These are phyloP conservation scores for Solanum hybrid DNA, from an alignment of 305 asterid species.

Conservation along the genomic window DNA sequence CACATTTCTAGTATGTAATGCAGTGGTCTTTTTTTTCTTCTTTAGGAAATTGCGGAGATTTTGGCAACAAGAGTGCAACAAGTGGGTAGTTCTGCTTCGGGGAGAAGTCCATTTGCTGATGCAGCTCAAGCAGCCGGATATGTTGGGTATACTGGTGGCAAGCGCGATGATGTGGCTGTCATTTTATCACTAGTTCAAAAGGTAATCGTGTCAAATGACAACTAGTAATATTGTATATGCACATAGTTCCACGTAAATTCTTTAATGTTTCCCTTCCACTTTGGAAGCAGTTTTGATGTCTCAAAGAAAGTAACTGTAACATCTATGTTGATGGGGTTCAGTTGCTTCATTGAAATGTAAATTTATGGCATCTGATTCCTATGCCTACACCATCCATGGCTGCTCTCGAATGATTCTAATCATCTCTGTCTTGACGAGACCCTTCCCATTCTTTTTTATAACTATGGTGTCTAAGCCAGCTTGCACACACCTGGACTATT, in stretches of 20 bases:
- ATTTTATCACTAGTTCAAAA: constrained; percentile 58
- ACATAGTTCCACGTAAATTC: background rate
- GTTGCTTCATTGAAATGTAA: background rate
- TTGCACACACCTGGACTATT: background rate
- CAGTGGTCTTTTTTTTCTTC: background rate
- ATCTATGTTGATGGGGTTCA: background rate
- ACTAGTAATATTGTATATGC: background rate
- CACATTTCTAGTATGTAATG: background rate
- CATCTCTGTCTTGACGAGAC: background rate
- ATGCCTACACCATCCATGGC: background rate
- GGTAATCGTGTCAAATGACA: background rate
- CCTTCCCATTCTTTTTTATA: too few species aligned
- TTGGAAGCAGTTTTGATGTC: background rate
- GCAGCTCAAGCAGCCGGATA: constrained; percentile 75
- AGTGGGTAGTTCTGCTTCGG: constrained; percentile 39
- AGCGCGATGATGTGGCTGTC: constrained; percentile 71
- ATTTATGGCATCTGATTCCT: background rate
- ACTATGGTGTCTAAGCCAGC: background rate
- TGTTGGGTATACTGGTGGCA: constrained; percentile 57
- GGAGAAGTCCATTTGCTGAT: constrained; percentile 70
- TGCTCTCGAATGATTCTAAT: background rate
- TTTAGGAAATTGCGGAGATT: constrained; percentile 61
- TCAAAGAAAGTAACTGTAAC: background rate
- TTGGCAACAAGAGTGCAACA: constrained; percentile 63
- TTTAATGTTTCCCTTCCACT: background rate